phyloP scores from a whole-genome alignment of 2,329 filamentous ascomycete genomes.

The Xylaria multiplex region DNA sequence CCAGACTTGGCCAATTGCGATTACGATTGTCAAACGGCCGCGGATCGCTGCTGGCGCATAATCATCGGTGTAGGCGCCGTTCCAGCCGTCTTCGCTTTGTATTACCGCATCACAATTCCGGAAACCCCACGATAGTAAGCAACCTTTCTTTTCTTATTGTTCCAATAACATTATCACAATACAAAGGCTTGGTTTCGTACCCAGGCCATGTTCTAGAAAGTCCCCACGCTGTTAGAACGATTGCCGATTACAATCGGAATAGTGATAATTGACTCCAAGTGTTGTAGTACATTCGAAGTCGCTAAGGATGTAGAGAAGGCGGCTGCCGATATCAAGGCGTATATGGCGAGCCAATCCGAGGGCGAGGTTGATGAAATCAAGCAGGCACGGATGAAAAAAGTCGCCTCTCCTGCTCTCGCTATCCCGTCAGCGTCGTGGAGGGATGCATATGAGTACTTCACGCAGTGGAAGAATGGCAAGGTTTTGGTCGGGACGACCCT shows the following conservation, averaged over 20 bases:
- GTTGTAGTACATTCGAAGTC: conserved; percentile 74
- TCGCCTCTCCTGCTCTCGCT: conserved; percentile 63
- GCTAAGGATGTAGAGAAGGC: conserved; percentile 79
- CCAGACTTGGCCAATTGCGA: conserved; percentile 62
- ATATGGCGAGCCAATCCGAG: conserved; percentile 60
- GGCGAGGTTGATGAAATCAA: conserved; percentile 60
- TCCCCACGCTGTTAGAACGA: not conserved
- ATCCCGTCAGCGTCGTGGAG: conserved; percentile 75
- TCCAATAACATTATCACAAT: not conserved
- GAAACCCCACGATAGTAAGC: conserved; percentile 77
- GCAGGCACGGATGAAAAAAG: conserved; percentile 64
- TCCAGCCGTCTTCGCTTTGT: conserved; percentile 81
- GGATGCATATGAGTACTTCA: conserved; percentile 75
- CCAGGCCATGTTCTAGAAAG: not conserved
- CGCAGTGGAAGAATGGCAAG: conserved; percentile 74
- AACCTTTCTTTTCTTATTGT: not conserved
- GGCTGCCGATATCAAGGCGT: conserved; percentile 74
- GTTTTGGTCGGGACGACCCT: conserved; percentile 79
- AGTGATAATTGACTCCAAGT: conserved; percentile 2
- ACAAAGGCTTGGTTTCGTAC: not conserved
- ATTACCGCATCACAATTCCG: conserved; percentile 85
- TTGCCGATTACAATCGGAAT: not conserved
- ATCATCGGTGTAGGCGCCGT: conserved; percentile 83
- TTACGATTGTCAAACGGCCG: conserved; percentile 71
- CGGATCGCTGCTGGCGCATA: conserved; percentile 84